Percentiles rank a stretch among this genome's conserved stretches.
phyloP scores from a whole-genome alignment of 1,284 basidiomycete species.

The Cerrena zonata region DNA sequence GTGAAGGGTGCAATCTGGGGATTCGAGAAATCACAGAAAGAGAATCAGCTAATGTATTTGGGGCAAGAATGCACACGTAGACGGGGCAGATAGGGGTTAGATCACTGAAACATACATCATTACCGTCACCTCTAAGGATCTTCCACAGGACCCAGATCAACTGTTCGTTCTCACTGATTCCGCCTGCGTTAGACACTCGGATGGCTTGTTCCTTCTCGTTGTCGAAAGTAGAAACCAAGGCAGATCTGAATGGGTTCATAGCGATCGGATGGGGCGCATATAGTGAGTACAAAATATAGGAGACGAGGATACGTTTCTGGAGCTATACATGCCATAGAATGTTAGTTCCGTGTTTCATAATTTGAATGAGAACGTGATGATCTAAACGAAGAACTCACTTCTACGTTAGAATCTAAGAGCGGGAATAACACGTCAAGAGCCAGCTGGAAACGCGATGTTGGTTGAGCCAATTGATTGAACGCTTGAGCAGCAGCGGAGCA shows the following conservation, averaged over 20 bases:
- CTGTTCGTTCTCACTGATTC: constrained; percentile 61
- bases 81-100: not conserved
- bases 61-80: too few species aligned
- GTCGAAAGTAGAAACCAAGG: constrained; percentile 55
- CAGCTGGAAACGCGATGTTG: constrained; percentile 66
- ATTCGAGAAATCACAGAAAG: too few species aligned
- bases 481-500: constrained; percentile 70
- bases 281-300: constrained; percentile 69
- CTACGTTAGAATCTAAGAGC: constrained; percentile 45
- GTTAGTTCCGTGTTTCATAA: constrained; percentile 6
- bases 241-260: constrained; percentile 73
- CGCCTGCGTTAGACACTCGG: constrained; percentile 43
- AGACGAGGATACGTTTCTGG: constrained; percentile 64
- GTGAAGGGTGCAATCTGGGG: constrained; percentile 70
- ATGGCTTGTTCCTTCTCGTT: constrained; percentile 59
- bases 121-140: constrained; percentile 71
- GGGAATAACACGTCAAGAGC: constrained; percentile 72
- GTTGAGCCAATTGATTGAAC: constrained; percentile 66
- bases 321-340: constrained; percentile 35
- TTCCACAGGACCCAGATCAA: constrained; percentile 80
- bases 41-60: not conserved
- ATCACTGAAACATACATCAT: constrained; percentile 65
- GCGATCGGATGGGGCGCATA: constrained; percentile 70
- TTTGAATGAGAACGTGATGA: too few species aligned
- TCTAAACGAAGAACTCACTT: constrained; percentile 21